phyloP scores from a whole-genome alignment of 192 early-diverging fungal genomes.

The Phycomyces blakesleeanus region DNA sequence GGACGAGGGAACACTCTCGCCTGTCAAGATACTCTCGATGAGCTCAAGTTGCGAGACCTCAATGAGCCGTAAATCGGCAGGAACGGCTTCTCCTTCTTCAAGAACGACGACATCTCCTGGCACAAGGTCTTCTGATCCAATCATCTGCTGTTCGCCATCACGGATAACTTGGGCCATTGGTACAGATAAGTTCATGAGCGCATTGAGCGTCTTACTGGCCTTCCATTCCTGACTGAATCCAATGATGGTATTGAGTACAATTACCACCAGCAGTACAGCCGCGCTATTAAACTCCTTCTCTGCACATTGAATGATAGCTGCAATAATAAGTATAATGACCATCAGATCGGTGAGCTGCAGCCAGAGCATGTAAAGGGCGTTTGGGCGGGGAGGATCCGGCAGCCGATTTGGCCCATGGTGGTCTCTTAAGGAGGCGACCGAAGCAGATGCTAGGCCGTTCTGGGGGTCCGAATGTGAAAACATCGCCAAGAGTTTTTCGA shows the following conservation, averaged over 20 bases:
- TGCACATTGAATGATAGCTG: slow-evolving; percentile 78
- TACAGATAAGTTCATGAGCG: slow-evolving; percentile 79
- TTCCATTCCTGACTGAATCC: slow-evolving; percentile 96
- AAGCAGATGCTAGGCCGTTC: slow-evolving; percentile 58
- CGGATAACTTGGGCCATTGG: slow-evolving; percentile 85
- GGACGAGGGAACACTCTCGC: slow-evolving; percentile 66
- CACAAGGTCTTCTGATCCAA: slow-evolving; percentile 76
- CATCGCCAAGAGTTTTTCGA: slow-evolving; percentile 83
- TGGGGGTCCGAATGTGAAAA: slow-evolving; percentile 62
- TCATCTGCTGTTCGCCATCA: slow-evolving; percentile 64
- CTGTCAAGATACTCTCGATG: slow-evolving; percentile 80
- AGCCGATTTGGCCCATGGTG: slow-evolving; percentile 87
- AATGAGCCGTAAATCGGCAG: slow-evolving; percentile 82
- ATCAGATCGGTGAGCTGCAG: slow-evolving; percentile 92
- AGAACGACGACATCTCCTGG: slow-evolving; percentile 89
- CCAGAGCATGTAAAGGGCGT: slow-evolving; percentile 70
- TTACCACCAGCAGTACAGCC: slow-evolving; percentile 71
- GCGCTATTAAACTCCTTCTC: slow-evolving; percentile 47
- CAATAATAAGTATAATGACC: slow-evolving; percentile 84
- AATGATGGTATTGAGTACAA: slow-evolving; percentile 84
- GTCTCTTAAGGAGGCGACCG: slow-evolving; percentile 56
- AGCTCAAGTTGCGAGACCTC: slow-evolving; percentile 70
- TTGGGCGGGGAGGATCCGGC: slow-evolving; percentile 70
- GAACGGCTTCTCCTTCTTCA: slow-evolving; percentile 90
- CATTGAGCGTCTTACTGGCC: slow-evolving; percentile 89